Evolutionary conservation across 345 rosid genomes (phyloP), one percentile per base, ranked within the genome.

Genomic region (Adansonia digitata): DNA sequence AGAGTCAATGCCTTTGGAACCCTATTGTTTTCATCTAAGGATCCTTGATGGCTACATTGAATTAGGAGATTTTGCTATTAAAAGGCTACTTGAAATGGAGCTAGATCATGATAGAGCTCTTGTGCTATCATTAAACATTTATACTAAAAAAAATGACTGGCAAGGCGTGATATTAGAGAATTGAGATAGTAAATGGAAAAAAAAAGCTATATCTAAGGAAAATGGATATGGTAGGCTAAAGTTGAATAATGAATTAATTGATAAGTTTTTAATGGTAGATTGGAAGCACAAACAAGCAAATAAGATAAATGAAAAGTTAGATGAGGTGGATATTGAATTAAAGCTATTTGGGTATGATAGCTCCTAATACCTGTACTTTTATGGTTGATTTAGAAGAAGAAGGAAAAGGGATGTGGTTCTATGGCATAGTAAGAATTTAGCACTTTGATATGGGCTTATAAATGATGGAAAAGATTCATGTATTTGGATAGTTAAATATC

Each of bases 181-280:
- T 5, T 93, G 69, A 84, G 97, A 71, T 70, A 82, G 13, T 55
- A 45, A 48, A 83, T 89, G 88, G 88, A 85, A 85, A 49, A 81
- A 83, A 63, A 80, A 51, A 53, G 86, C 82, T 29, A 76, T 86
- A 77, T 72, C 69, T 72, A 91, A 91, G 75, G 89, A 83, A 75
- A 88, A 79, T 66, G 96, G 86, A 37, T 82, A 81, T 60, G 88
- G 97, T 72, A 82, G 86, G 74, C 85, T 89, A 61, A 94, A 87
- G 63, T 39, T 83, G 52, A 83, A 84, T 66, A 78, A 84, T 31
- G 56, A 69, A 62, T 79, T 89, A 5, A 88, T 3, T 48, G 20
- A 88, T 31, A 90, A 87, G 79, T 90, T 90, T 82, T 63, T 81
- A 40, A 66, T 80, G 45, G 89, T 79, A 66, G 90, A 86, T 74